A percentile compares a stretch with the other conserved stretches of the same genome.
phyloP scores from a whole-genome alignment of 192 early-diverging fungal species.

The Backusella macrospora region DNA sequence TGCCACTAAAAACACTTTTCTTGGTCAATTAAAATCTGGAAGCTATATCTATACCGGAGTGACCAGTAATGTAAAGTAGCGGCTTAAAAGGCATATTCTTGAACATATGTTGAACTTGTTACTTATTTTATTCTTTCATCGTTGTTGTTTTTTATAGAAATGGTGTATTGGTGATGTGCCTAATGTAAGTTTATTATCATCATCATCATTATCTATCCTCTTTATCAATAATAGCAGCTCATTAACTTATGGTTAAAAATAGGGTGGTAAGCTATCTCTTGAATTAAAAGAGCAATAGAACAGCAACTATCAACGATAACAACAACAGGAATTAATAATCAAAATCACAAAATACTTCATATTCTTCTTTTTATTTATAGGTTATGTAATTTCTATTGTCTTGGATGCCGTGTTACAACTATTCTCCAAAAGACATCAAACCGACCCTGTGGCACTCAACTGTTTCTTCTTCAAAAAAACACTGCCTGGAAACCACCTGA shows the following conservation, averaged over 20 bases:
- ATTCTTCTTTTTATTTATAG: slow-evolving; percentile 19
- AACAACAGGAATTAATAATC: not conserved
- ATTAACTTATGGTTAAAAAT: no score
- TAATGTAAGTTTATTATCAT: slow-evolving; percentile 20
- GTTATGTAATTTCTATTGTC: slow-evolving; percentile 27
- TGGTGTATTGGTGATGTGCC: slow-evolving; percentile 23
- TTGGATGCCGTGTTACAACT: slow-evolving; percentile 24
- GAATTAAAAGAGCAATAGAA: no score
- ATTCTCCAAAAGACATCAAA: slow-evolving; percentile 23
- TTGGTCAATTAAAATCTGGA: slow-evolving; percentile 10
- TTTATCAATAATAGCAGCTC: not conserved
- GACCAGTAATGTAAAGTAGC: not conserved
- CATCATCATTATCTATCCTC: not conserved
- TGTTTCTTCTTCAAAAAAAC: slow-evolving; percentile 37
- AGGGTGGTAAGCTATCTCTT: slow-evolving; percentile 19
- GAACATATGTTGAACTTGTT: not conserved
- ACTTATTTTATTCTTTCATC: not conserved
- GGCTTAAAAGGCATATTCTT: not conserved
- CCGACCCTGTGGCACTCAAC: slow-evolving; percentile 38
- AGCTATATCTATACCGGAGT: slow-evolving; percentile 20
- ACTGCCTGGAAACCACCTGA: not conserved
- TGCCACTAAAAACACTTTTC: slow-evolving; percentile 11
- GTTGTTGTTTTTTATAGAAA: slow-evolving; percentile 10
- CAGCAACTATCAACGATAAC: not conserved
- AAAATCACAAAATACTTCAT: no score